Percentiles rank a stretch among this genome's conserved stretches.
Conservation (phyloP, 352 stramenopile species). For the Poterioochromonas sp. region DNA sequence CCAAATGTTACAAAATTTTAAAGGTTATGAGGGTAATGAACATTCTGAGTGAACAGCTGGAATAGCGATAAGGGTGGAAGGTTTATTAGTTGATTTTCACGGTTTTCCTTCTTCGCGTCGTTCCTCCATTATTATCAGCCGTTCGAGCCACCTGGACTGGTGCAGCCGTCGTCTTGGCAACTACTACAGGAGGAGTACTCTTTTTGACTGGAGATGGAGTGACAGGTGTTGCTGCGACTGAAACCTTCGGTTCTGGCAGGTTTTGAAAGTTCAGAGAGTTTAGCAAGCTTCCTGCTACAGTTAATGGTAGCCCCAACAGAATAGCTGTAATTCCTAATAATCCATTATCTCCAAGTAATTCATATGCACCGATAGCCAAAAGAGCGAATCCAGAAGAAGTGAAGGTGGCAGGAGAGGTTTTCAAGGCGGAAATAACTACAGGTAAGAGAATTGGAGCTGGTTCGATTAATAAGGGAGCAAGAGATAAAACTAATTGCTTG, state of each 20-base stretch:
- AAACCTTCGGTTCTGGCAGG: too few species aligned
- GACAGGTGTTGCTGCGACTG: not conserved
- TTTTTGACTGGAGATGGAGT: too few species aligned
- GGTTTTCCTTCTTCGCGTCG: too few species aligned
- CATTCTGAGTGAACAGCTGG: too few species aligned
- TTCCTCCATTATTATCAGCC: too few species aligned
- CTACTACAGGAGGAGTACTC: too few species aligned
- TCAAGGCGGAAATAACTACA: not conserved
- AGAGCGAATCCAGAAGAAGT: not conserved
- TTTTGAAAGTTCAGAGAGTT: not conserved
- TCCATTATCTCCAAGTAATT: not conserved
- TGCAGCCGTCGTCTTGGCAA: too few species aligned
- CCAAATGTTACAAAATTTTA: too few species aligned
- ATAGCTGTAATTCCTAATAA: not conserved
- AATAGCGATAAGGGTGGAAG: too few species aligned
- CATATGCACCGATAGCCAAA: not conserved
- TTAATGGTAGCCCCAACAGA: not conserved
- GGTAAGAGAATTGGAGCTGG: conserved; percentile 28
- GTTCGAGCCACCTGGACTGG: too few species aligned
- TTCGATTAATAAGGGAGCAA: conserved; percentile 33
- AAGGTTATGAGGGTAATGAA: too few species aligned
- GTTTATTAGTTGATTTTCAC: too few species aligned
- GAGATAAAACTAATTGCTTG: conserved; percentile 27
- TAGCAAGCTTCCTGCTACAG: not conserved
- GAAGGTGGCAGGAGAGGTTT: not conserved